Base-by-base conservation (phyloP, 2,329 filamentous ascomycete genomes). In the Penicillium sp. region DNA sequence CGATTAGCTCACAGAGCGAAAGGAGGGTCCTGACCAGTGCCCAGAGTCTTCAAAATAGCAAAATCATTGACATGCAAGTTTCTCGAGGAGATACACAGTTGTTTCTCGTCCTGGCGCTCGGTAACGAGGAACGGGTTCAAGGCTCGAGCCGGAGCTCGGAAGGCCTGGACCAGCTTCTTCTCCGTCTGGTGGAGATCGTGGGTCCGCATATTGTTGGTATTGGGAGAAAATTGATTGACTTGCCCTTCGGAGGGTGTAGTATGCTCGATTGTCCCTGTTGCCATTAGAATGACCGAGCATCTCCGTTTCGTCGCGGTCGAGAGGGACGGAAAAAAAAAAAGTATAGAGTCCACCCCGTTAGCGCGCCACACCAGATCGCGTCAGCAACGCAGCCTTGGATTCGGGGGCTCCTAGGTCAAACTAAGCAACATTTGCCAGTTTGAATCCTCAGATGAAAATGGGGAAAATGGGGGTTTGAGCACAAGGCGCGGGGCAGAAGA, bases 1-100 rank as follows among this genome's bases (percentile, higher is more conserved):
- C 46, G 46, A 49, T 35, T 15, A 31, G 33, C 22, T 15, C 35
- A 29, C 23, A 20, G 20, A 20, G 15, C n/a, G 35, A 20, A 35
- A 48, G 35, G 29, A 40, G 43, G 12, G 58, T 63, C 54, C 68
- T 65, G 62, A 80, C 78, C 79, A 23, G 79, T 81, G 23, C 79
- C 79, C 45, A 81, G 68, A 7, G 79, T 81, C 60, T 77, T 77
- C 49, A 81, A 62, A 53, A 81, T 66, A 35, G 74, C 67, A 59
- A 81, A 81, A 57, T 81, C 77, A 45, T 67, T 66, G 33, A 80
- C 57, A 22, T 65, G 71, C 52, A 81, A 57, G 27, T 62, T 69
- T 42, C 62, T 64, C 18, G 72, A 71, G 11, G 75, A 73, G 20
- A 75, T 62, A n/a, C 70, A 70, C 27, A 75, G 61, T 31, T 70